Conservation (phyloP, 176 grass and related monocot genomes). For the Puya raimondii region DNA sequence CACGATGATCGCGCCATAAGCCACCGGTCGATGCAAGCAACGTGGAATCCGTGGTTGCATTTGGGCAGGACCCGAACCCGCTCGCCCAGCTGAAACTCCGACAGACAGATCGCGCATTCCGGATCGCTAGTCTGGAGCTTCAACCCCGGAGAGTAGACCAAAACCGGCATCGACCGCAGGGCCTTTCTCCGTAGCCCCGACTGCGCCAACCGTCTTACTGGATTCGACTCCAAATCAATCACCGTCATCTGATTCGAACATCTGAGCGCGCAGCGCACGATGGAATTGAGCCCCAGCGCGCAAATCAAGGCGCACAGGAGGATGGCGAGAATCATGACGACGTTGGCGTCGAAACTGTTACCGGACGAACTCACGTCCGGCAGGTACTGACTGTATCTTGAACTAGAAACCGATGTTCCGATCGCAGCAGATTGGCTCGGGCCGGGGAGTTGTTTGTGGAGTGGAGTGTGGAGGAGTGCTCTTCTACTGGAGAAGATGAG, state of each 20-base stretch:
- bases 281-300: slow-evolving; percentile 67
- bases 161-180: slow-evolving; percentile 53
- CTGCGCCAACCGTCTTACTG: slow-evolving; percentile 34
- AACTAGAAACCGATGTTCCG: background rate
- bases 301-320: slow-evolving; percentile 74
- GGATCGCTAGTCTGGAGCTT: slow-evolving; percentile 43
- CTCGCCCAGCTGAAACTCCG: slow-evolving; percentile 68
- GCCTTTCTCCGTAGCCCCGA: slow-evolving; percentile 52
- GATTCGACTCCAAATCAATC: slow-evolving; percentile 20
- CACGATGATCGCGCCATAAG: slow-evolving; percentile 58
- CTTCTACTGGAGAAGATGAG: slow-evolving; percentile 45
- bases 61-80: slow-evolving; percentile 59
- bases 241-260: slow-evolving; percentile 33
- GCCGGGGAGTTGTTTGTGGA: slow-evolving; percentile 36
- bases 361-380: slow-evolving; percentile 1
- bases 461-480: slow-evolving; percentile 46
- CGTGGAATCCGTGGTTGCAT: slow-evolving; percentile 88
- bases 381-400: too few relatives aligned
- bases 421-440: slow-evolving; percentile 20
- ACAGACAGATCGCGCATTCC: slow-evolving; percentile 64
- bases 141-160: slow-evolving; percentile 41
- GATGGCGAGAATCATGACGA: slow-evolving; percentile 74
- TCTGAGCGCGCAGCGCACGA: slow-evolving; percentile 54
- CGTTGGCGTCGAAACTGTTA: slow-evolving; percentile 54
- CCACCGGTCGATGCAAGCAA: slow-evolving; percentile 84